Base-by-base conservation (phyloP, 352 stramenopile genomes). In the Phytophthora fragariae region DNA sequence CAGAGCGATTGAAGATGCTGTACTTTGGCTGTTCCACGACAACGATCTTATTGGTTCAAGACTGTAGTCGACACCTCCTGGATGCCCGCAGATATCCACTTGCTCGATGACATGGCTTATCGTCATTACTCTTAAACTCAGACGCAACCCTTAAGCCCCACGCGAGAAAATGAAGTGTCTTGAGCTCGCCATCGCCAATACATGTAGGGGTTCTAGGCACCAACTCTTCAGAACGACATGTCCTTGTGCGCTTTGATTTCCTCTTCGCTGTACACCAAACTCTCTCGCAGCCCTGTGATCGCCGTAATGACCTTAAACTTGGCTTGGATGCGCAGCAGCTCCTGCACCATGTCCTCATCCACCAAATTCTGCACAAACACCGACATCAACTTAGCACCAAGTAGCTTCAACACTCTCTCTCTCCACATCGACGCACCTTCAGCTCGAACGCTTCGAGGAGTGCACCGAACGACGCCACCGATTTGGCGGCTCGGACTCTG, bases 291-390 rank as follows among this genome's bases (percentile, higher is more conserved):
- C 0, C 84, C 83, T 17, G 91, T 56, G 50, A 92, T 79, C 33
- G 86, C 76, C 19, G 79, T 89, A 56, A 94, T 90, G 29, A 94
- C 78, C 56, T 96, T 96, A 64, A 94, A 93, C 62, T 96, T 96
- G 63, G 89, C 89, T 27, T 87, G 84, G 37, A 96, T 92, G 29
- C 77, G 74, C 39, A 91, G 86, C 70, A 96, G 60, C 33, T 88
- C 78, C 62, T 86, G 77, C 53, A 93, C 68, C 52, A 96, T 88
- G 66, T 93, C 88, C 55, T 94, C 86, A 57, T 94, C 84, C 71
- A 94, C 75, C 35, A 90, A 74, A 61, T 96, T 96, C 89, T 96
- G 37, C 39, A 14, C 12, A 41, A 57, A 62, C n/a, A 35, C 19
- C 27, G 57, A 35, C 33, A 65, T 27, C 5, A 44, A 11, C 62